Base-by-base conservation (phyloP, 805 yeast species). In the Pichia occidentalis region DNA sequence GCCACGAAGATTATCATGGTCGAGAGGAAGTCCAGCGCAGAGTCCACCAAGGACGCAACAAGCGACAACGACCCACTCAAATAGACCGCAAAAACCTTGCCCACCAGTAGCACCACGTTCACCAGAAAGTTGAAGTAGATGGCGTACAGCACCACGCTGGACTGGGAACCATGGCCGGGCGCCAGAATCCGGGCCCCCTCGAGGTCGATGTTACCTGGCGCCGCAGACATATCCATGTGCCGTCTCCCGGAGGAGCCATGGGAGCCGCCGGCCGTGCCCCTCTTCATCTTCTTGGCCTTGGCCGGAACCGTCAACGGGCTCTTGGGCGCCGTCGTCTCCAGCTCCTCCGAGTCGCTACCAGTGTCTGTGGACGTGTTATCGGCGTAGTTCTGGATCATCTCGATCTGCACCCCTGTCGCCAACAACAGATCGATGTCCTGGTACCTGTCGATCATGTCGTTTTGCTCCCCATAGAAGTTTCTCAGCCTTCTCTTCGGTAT, bases 11-110 rank as follows among this genome's bases (percentile, higher is more conserved):
- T 84, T 47, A 84, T 83, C 41, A 80, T 62, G 0, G 92, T 83
- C 13, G 88, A 81, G 39, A 83, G 57, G 37, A 83, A 77, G 51
- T 84, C 94, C 45, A 83, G 67, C 1, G 76, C 64, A 2, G 90
- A 82, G 60, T 83, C 94, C 28, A 84, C 79, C 45, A 83, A 68
- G 1, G 92, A 82, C 0, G 94, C 94, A 35, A 83, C 64, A 33
- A 84, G 73, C 6, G 92, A 82, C 46, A 84, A 73, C 9, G 94
- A 84, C 52, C 65, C 69, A 0, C 90, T 78, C 52, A 77, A 60
- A n/a, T 74, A 44, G 1, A 78, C 75, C 18, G 80, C 85, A 10
- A 68, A 61, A 3, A 69, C 42, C 51, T 83, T 83, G 3, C 84
- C 87, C 2, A 71, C 29, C 35, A 83, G 60, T 36, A 84, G 63